These are phyloP conservation scores for Lotus japonicus DNA, from an alignment of 306 rosid genomes.

Conservation along the genomic window DNA sequence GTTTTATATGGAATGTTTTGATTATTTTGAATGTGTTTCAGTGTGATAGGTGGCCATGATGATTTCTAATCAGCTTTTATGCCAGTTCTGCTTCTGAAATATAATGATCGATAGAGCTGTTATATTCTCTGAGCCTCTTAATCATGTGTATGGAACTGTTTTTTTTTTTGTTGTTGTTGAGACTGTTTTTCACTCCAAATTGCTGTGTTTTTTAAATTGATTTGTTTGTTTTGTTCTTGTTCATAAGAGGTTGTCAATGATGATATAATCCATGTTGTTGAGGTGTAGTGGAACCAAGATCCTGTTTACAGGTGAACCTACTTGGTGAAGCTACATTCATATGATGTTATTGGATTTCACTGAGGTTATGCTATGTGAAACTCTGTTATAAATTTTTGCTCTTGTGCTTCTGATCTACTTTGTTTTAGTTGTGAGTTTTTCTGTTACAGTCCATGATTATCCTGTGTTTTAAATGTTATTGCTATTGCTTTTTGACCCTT, in stretches of 20 bases:
- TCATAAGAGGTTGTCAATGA: constrained; percentile 12
- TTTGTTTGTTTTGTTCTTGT: neutral
- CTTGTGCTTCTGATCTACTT: too few species aligned
- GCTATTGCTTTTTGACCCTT: too few species aligned
- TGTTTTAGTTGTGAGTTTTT: too few species aligned
- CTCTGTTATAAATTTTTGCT: too few species aligned
- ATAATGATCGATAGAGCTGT: constrained; percentile 83
- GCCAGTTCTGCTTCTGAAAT: constrained; percentile 99
- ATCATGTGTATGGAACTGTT: too few species aligned
- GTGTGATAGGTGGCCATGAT: constrained; percentile 37
- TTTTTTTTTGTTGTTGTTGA: neutral
- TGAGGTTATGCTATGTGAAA: constrained; percentile 11
- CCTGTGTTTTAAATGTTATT: too few species aligned
- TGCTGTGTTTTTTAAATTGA: too few species aligned
- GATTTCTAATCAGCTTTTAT: constrained; percentile 61
- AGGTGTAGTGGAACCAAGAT: constrained; percentile 56
- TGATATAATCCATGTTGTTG: constrained; percentile 38
- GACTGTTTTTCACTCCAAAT: too few species aligned
- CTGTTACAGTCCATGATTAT: too few species aligned
- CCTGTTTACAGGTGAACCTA: constrained; percentile 73
- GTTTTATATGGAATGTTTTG: neutral
- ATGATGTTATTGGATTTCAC: constrained; percentile 41
- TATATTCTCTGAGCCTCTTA: constrained; percentile 49
- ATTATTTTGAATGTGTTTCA: neutral
- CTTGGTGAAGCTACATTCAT: constrained; percentile 56